Percentiles rank a stretch among this genome's conserved stretches.
Evolutionary conservation across 495 filamentous ascomycete species (phyloP).

Genomic region (Parathielavia hyrcaniae): DNA sequence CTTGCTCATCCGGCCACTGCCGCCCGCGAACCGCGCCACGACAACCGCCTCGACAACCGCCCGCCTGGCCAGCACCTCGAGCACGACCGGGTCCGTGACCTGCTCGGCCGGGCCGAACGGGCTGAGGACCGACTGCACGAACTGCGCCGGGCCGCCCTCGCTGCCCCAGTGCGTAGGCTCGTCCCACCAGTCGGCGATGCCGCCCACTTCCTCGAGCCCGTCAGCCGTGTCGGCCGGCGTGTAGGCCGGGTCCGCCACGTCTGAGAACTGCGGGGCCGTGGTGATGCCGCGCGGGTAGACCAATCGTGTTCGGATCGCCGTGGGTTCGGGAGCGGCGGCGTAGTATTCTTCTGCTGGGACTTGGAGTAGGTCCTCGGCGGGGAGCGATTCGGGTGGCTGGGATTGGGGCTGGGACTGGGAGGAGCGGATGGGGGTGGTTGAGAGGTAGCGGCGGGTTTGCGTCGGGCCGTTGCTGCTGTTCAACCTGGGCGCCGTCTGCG

Average conservation of each 20-base stretch:
- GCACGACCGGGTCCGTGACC: slow-evolving; percentile 34
- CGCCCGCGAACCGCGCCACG: slow-evolving; percentile 37
- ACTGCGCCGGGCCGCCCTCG: slow-evolving; percentile 8
- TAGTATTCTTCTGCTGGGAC: slow-evolving; percentile 1
- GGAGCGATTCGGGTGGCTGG: not conserved
- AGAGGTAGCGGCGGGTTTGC: slow-evolving; percentile 23
- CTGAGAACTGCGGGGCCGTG: slow-evolving; percentile 16
- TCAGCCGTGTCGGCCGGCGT: slow-evolving; percentile 51
- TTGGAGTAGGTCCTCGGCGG: not conserved
- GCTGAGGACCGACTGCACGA: slow-evolving; percentile 30
- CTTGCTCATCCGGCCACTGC: slow-evolving; percentile 18
- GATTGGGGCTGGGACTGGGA: not conserved
- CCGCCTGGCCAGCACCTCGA: slow-evolving; percentile 47
- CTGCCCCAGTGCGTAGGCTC: slow-evolving; percentile 38
- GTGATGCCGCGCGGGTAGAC: slow-evolving; percentile 18
- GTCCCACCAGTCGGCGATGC: slow-evolving; percentile 47
- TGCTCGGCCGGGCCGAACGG: slow-evolving; percentile 36
- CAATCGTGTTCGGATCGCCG: slow-evolving; percentile 18
- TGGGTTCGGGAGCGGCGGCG: not conserved
- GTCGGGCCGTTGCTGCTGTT: not conserved
- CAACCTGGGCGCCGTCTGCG: not conserved
- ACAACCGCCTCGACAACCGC: slow-evolving; percentile 58
- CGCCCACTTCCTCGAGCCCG: slow-evolving; percentile 54
- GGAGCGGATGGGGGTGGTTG: slow-evolving; percentile 6
- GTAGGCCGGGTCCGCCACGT: slow-evolving; percentile 45